Evolutionary conservation across 108 stramenopile genomes (phyloP), one percentile per base, ranked within the genome.

Genomic region (Cyclotella sp.): DNA sequence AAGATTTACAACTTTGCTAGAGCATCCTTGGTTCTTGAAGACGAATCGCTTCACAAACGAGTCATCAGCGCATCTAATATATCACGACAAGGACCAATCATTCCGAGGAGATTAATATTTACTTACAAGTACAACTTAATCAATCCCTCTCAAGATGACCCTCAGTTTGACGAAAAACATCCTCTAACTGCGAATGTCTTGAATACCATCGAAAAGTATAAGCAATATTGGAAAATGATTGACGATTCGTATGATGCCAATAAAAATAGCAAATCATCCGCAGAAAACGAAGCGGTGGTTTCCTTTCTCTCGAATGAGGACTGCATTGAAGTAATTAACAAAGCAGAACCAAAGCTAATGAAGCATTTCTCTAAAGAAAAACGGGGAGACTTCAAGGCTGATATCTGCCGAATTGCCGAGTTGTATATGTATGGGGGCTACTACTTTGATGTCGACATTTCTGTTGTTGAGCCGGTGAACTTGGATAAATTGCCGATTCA

Each of bases 401-500:
- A 79, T 34, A 79, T 80, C 24, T 84, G 84, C 64, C 64, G 84
- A 46, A 64, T 64, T 64, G 78, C 84, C 6, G 79, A 51, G 21
- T 42, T 84, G 52, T 74, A 76, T 57, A 34, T 80, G 0, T 27
- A 69, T 15, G 84, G 84, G 18, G 84, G 84, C 1, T 80, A 80
- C 43, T 84, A 84, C 57, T 70, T 84, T 45, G 84, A 84, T 68
- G 63, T 76, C 24, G 84, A 84, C 34, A 47, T 84, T 19, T 34
- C 43, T 15, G 72, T 75, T 18, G 61, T 84, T 9, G 55, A 45
- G 16, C 77, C 77, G 0, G 24, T 83, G 14, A 46, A 77, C 26
- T 66, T 71, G 14, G 63, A 75, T 55, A 26, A 9, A 34, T 61
- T 72, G 30, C 41, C 42, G 1, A 53, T 47, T 30, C 57, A 24